A percentile compares a stretch with the other conserved stretches of the same genome.
Conservation (phyloP, 2,329 filamentous ascomycete genomes). For the Fusarium neocosmosporiellum region DNA sequence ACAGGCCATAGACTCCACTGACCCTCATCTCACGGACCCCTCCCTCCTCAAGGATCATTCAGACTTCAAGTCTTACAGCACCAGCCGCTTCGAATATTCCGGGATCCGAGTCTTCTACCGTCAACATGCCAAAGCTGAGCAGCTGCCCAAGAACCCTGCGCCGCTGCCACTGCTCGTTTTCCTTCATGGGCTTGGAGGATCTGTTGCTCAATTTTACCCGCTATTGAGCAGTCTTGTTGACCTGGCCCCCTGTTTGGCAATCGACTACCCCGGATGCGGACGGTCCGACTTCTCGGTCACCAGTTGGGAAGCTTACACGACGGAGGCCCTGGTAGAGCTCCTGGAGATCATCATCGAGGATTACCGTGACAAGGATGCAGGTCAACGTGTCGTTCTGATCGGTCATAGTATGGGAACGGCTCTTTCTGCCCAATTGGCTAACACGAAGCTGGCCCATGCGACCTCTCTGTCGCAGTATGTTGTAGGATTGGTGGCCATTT, state of each 20-base stretch:
- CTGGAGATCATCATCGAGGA: conserved; percentile 79
- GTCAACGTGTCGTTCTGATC: conserved; percentile 81
- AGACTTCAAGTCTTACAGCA: conserved; percentile 76
- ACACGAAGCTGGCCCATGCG: conserved; percentile 54
- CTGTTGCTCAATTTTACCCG: conserved; percentile 86
- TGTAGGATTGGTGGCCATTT: conserved; percentile 83
- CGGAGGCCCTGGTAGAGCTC: conserved; percentile 79
- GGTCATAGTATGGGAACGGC: conserved; percentile 93
- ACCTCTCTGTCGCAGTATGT: conserved; percentile 71
- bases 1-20: conserved; percentile 42
- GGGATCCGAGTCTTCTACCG: conserved; percentile 86
- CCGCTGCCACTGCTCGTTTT: conserved; percentile 89
- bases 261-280: conserved; percentile 93
- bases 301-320: conserved; percentile 82
- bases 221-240: conserved; percentile 85
- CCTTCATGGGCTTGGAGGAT: conserved; percentile 93
- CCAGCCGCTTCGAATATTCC: conserved; percentile 76
- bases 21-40: conserved; percentile 73
- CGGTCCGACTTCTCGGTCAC: conserved; percentile 78
- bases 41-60: conserved; percentile 84
- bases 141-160: conserved; percentile 78
- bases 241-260: conserved; percentile 80
- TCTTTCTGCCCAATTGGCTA: conserved; percentile 77
- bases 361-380: conserved; percentile 72
- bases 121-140: conserved; percentile 82